Percentiles rank a stretch among this genome's conserved stretches.
These are phyloP conservation scores for Trypanosoma avium DNA, from an alignment of 208 protist species.

Conservation along the genomic window DNA sequence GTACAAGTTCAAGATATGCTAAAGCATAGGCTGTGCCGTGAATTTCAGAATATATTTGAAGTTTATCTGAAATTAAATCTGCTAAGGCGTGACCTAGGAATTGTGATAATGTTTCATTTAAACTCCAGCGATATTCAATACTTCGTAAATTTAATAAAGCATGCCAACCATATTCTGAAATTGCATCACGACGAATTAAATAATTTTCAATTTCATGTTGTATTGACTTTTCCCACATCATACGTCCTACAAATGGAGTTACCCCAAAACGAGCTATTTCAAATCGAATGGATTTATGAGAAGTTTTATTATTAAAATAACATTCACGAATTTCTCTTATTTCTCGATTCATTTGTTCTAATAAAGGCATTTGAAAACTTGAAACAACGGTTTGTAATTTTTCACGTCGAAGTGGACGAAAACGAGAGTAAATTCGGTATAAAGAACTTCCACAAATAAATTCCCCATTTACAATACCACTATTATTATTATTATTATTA, in stretches of 20 bases:
- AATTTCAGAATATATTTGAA: conserved; percentile 62
- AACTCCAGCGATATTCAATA: conserved; percentile 73
- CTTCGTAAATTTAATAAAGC: conserved; percentile 84
- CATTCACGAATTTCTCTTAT: conserved; percentile 64
- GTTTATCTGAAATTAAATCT: conserved; percentile 44
- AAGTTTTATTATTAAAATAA: conserved; percentile 57
- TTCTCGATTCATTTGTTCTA: conserved; percentile 59
- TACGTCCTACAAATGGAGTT: conserved; percentile 50
- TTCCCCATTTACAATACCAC: not conserved
- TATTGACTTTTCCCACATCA: conserved; percentile 76
- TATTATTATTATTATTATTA: not conserved
- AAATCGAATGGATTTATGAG: conserved; percentile 47
- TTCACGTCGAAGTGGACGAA: conserved; percentile 64
- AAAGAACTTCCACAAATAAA: conserved; percentile 12
- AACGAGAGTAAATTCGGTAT: conserved; percentile 63
- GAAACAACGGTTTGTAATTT: conserved; percentile 68
- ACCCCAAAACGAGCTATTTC: conserved; percentile 52
- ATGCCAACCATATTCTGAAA: conserved; percentile 84
- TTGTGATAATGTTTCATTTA: conserved; percentile 69
- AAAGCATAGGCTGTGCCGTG: conserved; percentile 85
- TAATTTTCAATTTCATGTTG: conserved; percentile 50
- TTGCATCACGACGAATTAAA: conserved; percentile 64
- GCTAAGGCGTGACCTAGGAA: conserved; percentile 66
- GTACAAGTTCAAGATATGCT: conserved; percentile 74
- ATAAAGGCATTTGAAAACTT: conserved; percentile 62